Base-by-base conservation (phyloP, 805 yeast species). In the Kluyveromyces wickerhamii region DNA sequence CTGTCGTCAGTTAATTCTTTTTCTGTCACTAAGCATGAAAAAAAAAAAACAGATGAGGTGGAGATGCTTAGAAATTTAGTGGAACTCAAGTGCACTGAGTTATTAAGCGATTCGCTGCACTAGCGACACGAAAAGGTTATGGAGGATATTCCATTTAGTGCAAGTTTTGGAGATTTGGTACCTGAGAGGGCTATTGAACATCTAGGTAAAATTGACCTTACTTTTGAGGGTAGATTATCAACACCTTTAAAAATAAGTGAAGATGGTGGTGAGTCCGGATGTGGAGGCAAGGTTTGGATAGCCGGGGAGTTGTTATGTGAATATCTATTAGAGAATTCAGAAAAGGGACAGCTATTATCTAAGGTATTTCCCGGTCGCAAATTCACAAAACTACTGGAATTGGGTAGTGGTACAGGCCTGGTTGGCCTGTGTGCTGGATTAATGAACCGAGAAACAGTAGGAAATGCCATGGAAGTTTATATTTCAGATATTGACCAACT, bases 201-300 rank as follows among this genome's bases (percentile, higher is more conserved):
- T 33, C 42, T 61, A 9, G 72, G 73, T 8, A 47, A 51, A 13
- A 45, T 60, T 1, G 62, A 52, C 30, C 50, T 67, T 29, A 55
- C 60, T 9, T 66, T 66, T 38, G 65, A 61, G 26, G 67, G 68
- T 1, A 53, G 62, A 30, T 47, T 67, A 16, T 33, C 41, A 0
- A 58, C 58, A 2, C 59, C 60, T 1, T 49, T 71, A 20, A 48
- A 59, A 41, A 63, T 74, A 18, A 59, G 56, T 38, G 75, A 70
- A 41, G 79, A 74, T 44, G 79, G 78, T 25, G 79, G 79, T 6
- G 71, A 65, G 1, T 49, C 65, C 4, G 80, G 80, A 2, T 74
- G 79, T 50, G 80, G 80, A n/a, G 80, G 80, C 3, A 68, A 71
- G 38, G 59, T 74, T 4, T 74, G 80, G 80, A 63, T 74, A 2